Base-by-base conservation (phyloP, 441 rosid genomes). In the Omphalea diandra region DNA sequence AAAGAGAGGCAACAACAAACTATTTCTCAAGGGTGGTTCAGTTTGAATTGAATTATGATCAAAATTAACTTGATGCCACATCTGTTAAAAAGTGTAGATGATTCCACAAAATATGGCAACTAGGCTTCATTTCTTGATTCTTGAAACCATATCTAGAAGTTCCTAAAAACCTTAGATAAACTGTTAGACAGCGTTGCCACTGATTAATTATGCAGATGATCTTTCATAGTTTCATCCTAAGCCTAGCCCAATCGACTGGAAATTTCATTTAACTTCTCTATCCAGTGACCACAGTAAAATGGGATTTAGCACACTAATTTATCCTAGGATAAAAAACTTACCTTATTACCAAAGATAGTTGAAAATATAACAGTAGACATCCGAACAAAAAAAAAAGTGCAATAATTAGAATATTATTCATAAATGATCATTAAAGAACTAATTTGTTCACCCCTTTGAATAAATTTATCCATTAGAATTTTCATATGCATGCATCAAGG, bases 321-420 rank as follows among this genome's bases (percentile, higher is more conserved):
- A 63, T 41, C 41, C 50, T 63, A 46, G 24, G 36, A 43, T 63
- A 52, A 63, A 17, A 43, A 29, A n/a, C 35, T n/a, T 18, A 56
- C n/a, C 40, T 40, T 44, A 8, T 10, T 15, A 50, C 20, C 40
- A 35, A 49, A 22, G 41, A 36, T 36, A 44, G 46, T 36, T 36
- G 43, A 66, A 31, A 29, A 56, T 49, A 20, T 20, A 32, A 49
- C n/a, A 49, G 26, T 18, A n/a, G 20, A 49, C 35, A 59, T 26
- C 22, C 22, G n/a, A n/a, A n/a, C n/a, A n/a, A n/a, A n/a, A n/a
- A 18, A 5, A 46, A 46, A 0, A 11, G 9, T 0, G 22, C 22
- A 47, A n/a, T 5, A 18, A 47, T 46, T 7, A 47, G 18, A 47
- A 17, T 18, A 20, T 49, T 20, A 49, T 49, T n/a, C 53, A n/a